A percentile compares a stretch with the other conserved stretches of the same genome.
Conservation (phyloP, 495 filamentous ascomycete genomes). For the Podospora pseudoanserina region DNA sequence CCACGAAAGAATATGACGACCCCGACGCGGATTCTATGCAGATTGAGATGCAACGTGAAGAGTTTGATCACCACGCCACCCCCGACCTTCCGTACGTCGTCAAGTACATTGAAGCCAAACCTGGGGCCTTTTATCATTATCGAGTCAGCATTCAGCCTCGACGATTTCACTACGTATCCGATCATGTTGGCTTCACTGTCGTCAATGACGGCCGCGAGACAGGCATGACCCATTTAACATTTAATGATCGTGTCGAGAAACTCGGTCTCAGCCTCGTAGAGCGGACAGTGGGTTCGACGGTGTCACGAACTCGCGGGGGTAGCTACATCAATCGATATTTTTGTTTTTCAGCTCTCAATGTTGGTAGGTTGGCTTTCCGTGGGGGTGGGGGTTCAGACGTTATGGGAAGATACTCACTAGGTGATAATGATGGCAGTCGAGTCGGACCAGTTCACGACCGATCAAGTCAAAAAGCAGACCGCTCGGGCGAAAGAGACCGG, state of each 20-base stretch:
- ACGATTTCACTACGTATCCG: not conserved
- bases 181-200: not conserved
- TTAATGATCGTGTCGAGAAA: not conserved
- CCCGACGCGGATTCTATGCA: conserved; percentile 3
- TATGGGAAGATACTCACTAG: not conserved
- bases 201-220: not conserved
- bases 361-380: not conserved
- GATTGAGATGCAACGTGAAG: not conserved
- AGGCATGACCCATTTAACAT: not conserved
- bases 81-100: not conserved
- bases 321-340: not conserved
- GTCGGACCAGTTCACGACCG: not conserved
- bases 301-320: not conserved
- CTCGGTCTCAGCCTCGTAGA: not conserved
- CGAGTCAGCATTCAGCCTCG: not conserved
- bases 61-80: not conserved
- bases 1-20: conserved; percentile 33
- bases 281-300: not conserved
- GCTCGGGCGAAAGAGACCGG: not conserved
- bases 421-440: not conserved
- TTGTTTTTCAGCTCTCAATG: not conserved
- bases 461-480: not conserved
- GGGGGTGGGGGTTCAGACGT: not conserved
- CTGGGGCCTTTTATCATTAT: conserved; percentile 12
- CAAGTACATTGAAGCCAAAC: conserved; percentile 24